phyloP scores from a whole-genome alignment of 2,329 filamentous ascomycete genomes.

The Botrytis sinoallii region DNA sequence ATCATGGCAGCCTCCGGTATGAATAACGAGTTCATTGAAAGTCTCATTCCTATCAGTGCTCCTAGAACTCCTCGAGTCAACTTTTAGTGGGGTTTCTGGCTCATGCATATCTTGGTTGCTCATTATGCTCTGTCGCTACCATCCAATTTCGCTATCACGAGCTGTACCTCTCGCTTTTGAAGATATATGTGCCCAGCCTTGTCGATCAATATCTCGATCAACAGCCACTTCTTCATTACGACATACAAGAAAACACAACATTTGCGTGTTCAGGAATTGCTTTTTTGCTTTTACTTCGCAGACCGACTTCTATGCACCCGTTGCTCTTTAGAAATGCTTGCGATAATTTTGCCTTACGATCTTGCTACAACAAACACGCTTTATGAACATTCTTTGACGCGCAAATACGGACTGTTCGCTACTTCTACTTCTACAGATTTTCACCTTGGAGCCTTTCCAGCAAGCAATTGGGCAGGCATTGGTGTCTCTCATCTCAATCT shows the following conservation, averaged over 20 bases:
- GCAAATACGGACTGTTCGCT: background rate
- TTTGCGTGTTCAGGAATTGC: background rate
- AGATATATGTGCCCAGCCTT: background rate
- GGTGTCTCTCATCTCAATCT: background rate
- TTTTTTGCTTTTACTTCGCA: background rate
- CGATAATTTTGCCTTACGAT: background rate
- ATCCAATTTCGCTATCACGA: background rate
- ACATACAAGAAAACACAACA: background rate
- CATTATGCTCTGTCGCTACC: background rate
- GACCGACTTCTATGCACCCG: background rate
- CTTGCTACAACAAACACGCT: background rate
- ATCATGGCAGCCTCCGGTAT: constrained; percentile 10
- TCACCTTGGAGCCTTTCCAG: background rate
- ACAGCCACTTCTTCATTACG: background rate
- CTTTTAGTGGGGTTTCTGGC: background rate
- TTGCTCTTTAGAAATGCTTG: background rate
- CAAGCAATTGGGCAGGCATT: background rate
- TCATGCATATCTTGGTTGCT: background rate
- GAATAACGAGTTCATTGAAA: constrained; percentile 5
- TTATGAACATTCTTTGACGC: background rate
- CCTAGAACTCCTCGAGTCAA: constrained; percentile 12
- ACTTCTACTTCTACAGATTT: background rate
- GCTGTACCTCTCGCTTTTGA: background rate
- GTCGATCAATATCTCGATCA: background rate
- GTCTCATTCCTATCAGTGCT: background rate